These are phyloP conservation scores for Dipodascus albidus DNA, from an alignment of 805 yeast species.

Conservation along the genomic window DNA sequence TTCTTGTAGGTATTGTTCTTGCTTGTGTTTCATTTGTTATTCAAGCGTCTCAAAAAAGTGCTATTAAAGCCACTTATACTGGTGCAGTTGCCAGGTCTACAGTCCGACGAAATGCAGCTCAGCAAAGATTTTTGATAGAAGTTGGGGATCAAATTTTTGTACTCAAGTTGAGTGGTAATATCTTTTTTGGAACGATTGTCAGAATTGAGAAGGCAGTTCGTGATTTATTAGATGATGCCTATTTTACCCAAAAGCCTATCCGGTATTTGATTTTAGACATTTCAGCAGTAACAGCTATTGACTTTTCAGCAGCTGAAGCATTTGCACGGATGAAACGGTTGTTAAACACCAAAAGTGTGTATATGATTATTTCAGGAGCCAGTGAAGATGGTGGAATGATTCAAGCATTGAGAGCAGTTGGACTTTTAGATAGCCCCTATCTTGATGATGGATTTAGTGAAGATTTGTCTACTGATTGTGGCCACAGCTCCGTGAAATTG, in stretches of 20 bases:
- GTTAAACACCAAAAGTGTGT: conserved; percentile 55
- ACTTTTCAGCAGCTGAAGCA: conserved; percentile 94
- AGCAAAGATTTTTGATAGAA: conserved; percentile 69
- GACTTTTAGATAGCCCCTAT: conserved; percentile 49
- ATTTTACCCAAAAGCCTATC: conserved; percentile 43
- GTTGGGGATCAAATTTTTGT: conserved; percentile 89
- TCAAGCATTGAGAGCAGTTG: conserved; percentile 70
- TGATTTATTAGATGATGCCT: conserved; percentile 44
- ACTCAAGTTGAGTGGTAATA: conserved; percentile 73
- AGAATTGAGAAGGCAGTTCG: conserved; percentile 74
- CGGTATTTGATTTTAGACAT: conserved; percentile 77
- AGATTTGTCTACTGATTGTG: conserved; percentile 8
- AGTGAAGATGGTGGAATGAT: conserved; percentile 53
- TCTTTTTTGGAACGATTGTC: conserved; percentile 93
- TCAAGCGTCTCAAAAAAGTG: conserved; percentile 76
- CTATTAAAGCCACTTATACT: conserved; percentile 69
- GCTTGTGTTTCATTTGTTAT: conserved; percentile 95
- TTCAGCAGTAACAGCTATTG: conserved; percentile 66
- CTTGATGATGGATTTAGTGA: conserved; percentile 25
- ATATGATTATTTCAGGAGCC: conserved; percentile 70
- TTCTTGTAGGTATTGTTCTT: conserved; percentile 75
- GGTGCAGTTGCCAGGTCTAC: conserved; percentile 88
- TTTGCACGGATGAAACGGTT: conserved; percentile 77
- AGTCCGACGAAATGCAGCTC: conserved; percentile 81
- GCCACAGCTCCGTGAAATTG: conserved; percentile 36